A percentile compares a stretch with the other conserved stretches of the same genome.
phyloP scores from a whole-genome alignment of 2,329 filamentous ascomycete genomes.

The Emmonsiellopsis sp. region DNA sequence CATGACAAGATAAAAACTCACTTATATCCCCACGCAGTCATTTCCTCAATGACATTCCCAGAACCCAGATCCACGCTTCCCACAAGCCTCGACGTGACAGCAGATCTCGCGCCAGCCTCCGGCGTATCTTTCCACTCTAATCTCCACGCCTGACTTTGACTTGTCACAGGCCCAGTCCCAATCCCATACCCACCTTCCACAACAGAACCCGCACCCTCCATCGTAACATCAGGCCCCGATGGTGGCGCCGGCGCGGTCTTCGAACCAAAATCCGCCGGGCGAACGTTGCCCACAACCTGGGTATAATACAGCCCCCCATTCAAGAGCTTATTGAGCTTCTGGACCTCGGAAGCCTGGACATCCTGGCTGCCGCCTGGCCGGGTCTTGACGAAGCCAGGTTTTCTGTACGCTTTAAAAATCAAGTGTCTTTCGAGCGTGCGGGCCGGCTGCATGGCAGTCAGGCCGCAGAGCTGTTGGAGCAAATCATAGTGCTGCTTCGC shows the following conservation, averaged over 20 bases:
- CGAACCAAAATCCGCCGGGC: slow-evolving; percentile 27
- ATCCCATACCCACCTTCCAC: slow-evolving; percentile 17
- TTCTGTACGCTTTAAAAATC: slow-evolving; percentile 47
- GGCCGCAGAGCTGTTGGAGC: slow-evolving; percentile 51
- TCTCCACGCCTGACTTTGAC: slow-evolving; percentile 32
- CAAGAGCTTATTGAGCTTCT: slow-evolving; percentile 37
- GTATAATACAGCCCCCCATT: slow-evolving; percentile 46
- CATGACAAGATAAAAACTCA: slow-evolving; percentile 24
- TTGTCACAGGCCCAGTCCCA: slow-evolving; percentile 14
- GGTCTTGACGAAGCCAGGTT: slow-evolving; percentile 32
- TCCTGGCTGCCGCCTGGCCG: slow-evolving; percentile 37
- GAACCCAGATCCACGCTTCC: slow-evolving; percentile 38
- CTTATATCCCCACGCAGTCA: slow-evolving; percentile 46
- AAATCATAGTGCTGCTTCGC: slow-evolving; percentile 49
- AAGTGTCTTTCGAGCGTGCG: slow-evolving; percentile 45
- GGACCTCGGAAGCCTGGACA: slow-evolving; percentile 33
- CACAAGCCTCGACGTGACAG: slow-evolving; percentile 45
- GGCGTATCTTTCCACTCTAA: slow-evolving; percentile 42
- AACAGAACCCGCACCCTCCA: slow-evolving; percentile 18
- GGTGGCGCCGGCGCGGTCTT: slow-evolving; percentile 8
- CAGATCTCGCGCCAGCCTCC: slow-evolving; percentile 42
- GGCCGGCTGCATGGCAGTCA: slow-evolving; percentile 52
- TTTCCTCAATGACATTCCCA: slow-evolving; percentile 41
- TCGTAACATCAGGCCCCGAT: slow-evolving; percentile 24
- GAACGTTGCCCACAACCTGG: slow-evolving; percentile 39